Base-by-base conservation (phyloP, 345 rosid genomes). In the Psidium friedrichsthalianum region DNA sequence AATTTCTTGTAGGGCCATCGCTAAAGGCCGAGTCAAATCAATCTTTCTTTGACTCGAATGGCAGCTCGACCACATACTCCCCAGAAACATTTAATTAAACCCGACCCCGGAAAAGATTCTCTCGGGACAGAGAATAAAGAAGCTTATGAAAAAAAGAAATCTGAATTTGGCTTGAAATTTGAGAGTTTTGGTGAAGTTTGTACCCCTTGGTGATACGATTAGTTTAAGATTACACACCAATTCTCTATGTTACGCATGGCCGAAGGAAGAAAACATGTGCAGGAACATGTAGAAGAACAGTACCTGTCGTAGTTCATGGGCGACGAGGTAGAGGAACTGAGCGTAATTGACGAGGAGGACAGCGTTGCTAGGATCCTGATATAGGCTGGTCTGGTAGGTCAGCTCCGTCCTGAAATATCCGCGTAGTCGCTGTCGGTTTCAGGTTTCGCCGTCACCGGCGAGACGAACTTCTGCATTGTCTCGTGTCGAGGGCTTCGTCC, bases 261-360 rank as follows among this genome's bases (percentile, higher is more conserved):
- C 6, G 24, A 69, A 69, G 32, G 78, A 32, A 21, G 13, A 32
- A 32, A 69, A 32, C 6, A 4, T 16, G 44, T 11, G 82, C 58
- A 7, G 47, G 59, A 74, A 51, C 47, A 6, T 4, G 51, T 32
- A 12, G 82, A 29, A 25, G 58, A 36, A 56, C 83, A 61, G 42
- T 94, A 97, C 99, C 98, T 95, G 92, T 93, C 96, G 51, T 91
- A 86, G 81, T 96, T 96, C 96, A 69, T 88, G 95, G n/a, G 92
- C 91, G 47, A 97, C 96, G 83, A 92, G 88, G 95, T 86, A 91
- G 86, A 97, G 96, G 91, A 96, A 97, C 84, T 97, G 97, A 25
- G 99, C 99, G 44, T 92, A 97, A 87, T 97, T 97, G 80, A 95
- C 92, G 5, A 97, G 95, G 0, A 97, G 92, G 10, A 97, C 93